Base-by-base conservation (phyloP, 2,329 filamentous ascomycete genomes). In the Trichoderma sp. region DNA sequence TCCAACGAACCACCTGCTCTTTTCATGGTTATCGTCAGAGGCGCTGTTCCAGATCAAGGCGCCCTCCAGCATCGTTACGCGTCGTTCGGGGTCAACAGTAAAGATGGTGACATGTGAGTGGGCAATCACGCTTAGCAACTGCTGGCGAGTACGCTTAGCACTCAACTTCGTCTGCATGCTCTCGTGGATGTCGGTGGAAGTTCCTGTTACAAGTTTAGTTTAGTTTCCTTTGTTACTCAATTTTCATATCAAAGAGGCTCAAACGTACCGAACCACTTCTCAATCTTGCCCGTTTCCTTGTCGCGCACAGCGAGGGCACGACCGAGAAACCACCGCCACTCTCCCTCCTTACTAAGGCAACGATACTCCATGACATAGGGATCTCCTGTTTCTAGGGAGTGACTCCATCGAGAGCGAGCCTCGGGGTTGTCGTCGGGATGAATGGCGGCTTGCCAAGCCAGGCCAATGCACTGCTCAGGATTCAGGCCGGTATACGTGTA, bases 261-360 rank as follows among this genome's bases (percentile, higher is more conserved):
- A 11, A 18, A 79, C 84, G 77, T 80, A 85, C 93, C 94, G 79
- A 94, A 94, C 93, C 93, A 95, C 80, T 93, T 94, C 75, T 94
- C 87, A 66, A 95, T 94, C 65, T 88, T 85, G 2, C 92, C 93
- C 0, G 89, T 90, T 62, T 92, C 88, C 77, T 88, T 89, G 76
- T 94, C 91, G 53, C 87, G 88, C 79, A 95, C 87, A 0, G 94
- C 93, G 16, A 93, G 82, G 1, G 93, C 94, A 60, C 93, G 88
- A 12, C 92, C 93, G 3, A 96, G 85, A 87, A 95, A 94, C 94
- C 94, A 96, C 71, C 93, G 88, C 90, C 91, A 95, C 74, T 92
- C 88, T 1, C 93, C 94, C 38, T 92, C 88, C 67, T 89, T 89
- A 75, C 88, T 91, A 68, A 85, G 88, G 76, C 91, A 94, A 53